Base-by-base conservation (phyloP, 768 basidiomycete genomes). In the Favolaschia claudopus region DNA sequence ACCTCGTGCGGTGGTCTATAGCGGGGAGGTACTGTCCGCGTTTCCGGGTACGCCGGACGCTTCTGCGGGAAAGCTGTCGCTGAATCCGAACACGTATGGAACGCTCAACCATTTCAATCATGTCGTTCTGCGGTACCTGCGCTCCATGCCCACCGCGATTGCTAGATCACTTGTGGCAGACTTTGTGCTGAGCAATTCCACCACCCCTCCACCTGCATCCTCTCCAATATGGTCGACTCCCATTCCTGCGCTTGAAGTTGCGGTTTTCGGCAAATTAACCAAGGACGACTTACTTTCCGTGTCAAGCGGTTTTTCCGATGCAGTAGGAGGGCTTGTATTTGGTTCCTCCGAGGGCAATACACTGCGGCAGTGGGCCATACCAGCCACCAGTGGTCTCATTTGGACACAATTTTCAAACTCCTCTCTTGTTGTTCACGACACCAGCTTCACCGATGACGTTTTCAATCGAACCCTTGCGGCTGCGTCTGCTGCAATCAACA, bases 211-310 rank as follows among this genome's bases (percentile, higher is more conserved):
- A 4, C 63, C 74, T 5, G 71, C 71, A 19, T 65, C 74, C 24
- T 76, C 82, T 10, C 36, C 70, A 14, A 71, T 86, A 48, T 74
- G 78, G 3, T 64, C 87, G n/a, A 61, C 77, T 12, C 67, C 73
- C 1, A 72, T 89, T 40, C 88, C 87, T 22, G 59, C 73, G 1
- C 66, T 90, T 32, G 88, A 89, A 70, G 84, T 88, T 4, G 87
- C 86, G 1, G 66, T 89, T n/a, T 89, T 89, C 67, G 88, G 88
- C 7, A 74, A 79, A 14, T 69, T 89, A 24, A 65, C 69, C 14
- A 76, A 81, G 17, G 62, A 79, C 4, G 88, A 89, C 66, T 68
- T 87, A 27, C 63, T 64, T 32, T 80, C 74, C 31, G 78, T 79
- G 7, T 72, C 80, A 22, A 83, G 86, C 19, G 79, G 85, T 8